These are phyloP conservation scores for Albizia julibrissin DNA, from an alignment of 306 rosid species.

Conservation along the genomic window DNA sequence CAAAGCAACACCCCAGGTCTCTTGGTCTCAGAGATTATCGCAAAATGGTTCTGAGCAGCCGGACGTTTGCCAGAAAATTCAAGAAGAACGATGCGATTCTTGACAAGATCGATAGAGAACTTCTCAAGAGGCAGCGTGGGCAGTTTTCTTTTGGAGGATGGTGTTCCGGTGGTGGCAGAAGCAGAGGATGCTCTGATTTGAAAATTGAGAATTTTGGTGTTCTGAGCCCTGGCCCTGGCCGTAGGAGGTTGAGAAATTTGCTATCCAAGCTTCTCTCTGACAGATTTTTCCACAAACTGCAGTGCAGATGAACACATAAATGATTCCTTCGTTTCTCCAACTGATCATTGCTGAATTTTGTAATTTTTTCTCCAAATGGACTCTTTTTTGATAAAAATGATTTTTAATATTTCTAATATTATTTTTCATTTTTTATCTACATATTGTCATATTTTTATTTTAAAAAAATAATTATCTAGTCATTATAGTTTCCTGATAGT, in stretches of 20 bases:
- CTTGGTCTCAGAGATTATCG: constrained; percentile 62
- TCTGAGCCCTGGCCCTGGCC: constrained; percentile 64
- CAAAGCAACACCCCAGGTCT: constrained; percentile 89
- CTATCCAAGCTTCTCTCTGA: constrained; percentile 49
- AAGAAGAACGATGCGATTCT: constrained; percentile 65
- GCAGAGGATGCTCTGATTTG: constrained; percentile 47
- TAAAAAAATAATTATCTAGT: too few relatives aligned
- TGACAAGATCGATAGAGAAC: constrained; percentile 67
- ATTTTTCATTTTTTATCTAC: too few relatives aligned
- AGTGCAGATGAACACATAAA: constrained; percentile 51
- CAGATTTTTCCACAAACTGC: constrained; percentile 51
- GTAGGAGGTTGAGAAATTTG: constrained; percentile 62
- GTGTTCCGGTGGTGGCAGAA: constrained; percentile 52
- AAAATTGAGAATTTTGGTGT: constrained; percentile 57
- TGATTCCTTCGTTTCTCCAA: background rate
- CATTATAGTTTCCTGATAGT: too few relatives aligned
- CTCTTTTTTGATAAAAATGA: too few relatives aligned
- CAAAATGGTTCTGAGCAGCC: constrained; percentile 62
- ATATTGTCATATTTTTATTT: too few relatives aligned
- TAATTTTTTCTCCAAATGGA: background rate
- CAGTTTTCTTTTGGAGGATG: constrained; percentile 69
- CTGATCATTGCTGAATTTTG: background rate
- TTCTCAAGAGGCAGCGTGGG: constrained; percentile 55
- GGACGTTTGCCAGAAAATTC: constrained; percentile 89
- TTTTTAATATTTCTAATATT: too few relatives aligned